phyloP scores from a whole-genome alignment of 225 moss, liverwort and hornwort genomes.

The Neckera pumila region DNA sequence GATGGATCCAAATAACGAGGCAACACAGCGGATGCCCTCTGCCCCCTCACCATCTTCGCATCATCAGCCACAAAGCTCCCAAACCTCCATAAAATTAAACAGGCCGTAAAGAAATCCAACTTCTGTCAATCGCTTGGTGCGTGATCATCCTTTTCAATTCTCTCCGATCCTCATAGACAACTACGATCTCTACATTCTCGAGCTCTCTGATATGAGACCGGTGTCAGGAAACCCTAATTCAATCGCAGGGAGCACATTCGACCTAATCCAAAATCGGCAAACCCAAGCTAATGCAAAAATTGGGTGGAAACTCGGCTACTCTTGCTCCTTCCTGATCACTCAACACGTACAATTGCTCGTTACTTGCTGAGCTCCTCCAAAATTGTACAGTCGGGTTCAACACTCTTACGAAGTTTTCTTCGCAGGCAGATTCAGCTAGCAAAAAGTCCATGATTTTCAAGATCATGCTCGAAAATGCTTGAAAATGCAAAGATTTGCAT shows the following conservation, averaged over 20 bases:
- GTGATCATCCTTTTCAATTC: not conserved
- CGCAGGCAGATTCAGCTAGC: not conserved
- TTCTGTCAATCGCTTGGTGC: not conserved
- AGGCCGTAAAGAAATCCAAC: not conserved
- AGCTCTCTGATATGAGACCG: not conserved
- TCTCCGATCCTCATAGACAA: not conserved
- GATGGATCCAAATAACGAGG: slow-evolving; percentile 14
- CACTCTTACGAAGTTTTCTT: not conserved
- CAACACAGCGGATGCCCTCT: not conserved
- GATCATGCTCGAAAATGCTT: not conserved
- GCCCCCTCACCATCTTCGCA: slow-evolving; percentile 2
- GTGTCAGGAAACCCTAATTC: not conserved
- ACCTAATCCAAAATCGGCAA: not conserved
- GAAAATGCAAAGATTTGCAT: not conserved
- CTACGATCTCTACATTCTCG: not conserved
- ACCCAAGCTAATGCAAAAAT: not conserved
- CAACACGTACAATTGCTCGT: not conserved
- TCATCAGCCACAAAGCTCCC: not conserved
- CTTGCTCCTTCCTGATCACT: not conserved
- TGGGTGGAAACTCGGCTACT: not conserved
- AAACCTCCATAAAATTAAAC: not conserved
- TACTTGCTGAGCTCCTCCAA: not conserved
- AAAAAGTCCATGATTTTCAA: not conserved
- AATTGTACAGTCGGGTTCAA: no score
- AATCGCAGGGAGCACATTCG: not conserved